Evolutionary conservation across 495 filamentous ascomycete genomes (phyloP), one percentile per base, ranked within the genome.

Genomic region (Lasiosphaeria ovina): DNA sequence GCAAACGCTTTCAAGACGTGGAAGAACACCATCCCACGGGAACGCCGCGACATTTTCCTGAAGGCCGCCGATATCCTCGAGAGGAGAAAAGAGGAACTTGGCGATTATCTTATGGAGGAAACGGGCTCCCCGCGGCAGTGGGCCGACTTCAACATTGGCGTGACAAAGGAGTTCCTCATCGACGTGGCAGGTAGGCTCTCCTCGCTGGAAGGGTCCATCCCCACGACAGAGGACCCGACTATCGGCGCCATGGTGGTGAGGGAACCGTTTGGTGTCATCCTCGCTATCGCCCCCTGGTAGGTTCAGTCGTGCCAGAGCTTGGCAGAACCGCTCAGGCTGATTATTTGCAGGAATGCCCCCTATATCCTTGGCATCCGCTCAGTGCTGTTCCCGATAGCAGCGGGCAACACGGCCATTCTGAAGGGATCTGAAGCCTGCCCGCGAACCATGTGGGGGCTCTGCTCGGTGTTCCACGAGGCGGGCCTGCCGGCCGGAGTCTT

Each of bases 241-340:
- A 77, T 76, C 44, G 78, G 79, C n/a, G 87, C 88, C 0, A 78
- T 96, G 66, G 75, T 96, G n/a, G 74, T 85, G 52, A 89, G 87
- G 66, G 88, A 95, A 71, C 92, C 92, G 4, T 91, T 85, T 64
- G 92, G 92, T 17, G 91, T 94, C 33, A 74, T 93, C 3, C 76
- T 97, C 12, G 85, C 83, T 35, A 91, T 95, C 73, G 91, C 90
- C 17, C 91, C 93, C 35, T 96, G 93, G 90, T 91, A 78, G 64
- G 74, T 4, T 17, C 16, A 34, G 32, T 38, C 16, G 6, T 44
- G 31, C 47, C 3, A 31, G 36, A 52, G 6, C 32, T 31, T 34
- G 35, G 35, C 4, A 47, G 6, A 7, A 12, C 3, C 2, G 3
- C 49, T 58, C 54, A 0, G 16, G 76, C 70, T 62, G 61, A 58